phyloP scores from a whole-genome alignment of 2,329 filamentous ascomycete genomes.

The Capronia epimyces region DNA sequence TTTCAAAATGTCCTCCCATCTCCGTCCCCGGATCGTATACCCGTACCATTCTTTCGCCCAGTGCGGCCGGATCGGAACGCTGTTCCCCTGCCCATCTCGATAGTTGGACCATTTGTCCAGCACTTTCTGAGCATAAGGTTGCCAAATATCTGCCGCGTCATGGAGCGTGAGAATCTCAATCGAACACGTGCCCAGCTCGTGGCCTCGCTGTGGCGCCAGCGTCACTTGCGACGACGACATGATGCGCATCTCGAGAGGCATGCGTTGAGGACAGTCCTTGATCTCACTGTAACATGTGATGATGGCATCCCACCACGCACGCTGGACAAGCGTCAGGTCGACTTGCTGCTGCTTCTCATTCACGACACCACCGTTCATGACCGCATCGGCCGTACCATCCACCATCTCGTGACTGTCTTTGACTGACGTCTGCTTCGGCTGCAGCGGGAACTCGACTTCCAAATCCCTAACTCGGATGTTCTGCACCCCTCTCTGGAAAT shows the following conservation, averaged over 20 bases:
- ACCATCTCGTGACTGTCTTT: background rate
- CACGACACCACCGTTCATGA: background rate
- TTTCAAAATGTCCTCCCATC: conserved; percentile 18
- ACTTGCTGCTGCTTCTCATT: conserved; percentile 29
- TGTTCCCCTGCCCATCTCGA: conserved; percentile 6
- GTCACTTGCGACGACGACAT: conserved; percentile 23
- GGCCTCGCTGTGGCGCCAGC: conserved; percentile 21
- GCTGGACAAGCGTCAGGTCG: conserved; percentile 42
- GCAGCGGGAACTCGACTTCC: conserved; percentile 45
- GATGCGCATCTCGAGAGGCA: conserved; percentile 26
- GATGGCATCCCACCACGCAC: conserved; percentile 50
- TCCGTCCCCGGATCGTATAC: conserved; percentile 11
- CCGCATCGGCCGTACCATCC: background rate
- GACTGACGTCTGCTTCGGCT: conserved; percentile 26
- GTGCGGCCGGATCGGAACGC: conserved; percentile 19
- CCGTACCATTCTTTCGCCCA: conserved; percentile 26
- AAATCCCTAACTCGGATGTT: conserved; percentile 46
- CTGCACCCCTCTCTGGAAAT: conserved; percentile 46
- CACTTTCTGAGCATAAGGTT: conserved; percentile 20
- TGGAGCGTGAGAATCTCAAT: conserved; percentile 25
- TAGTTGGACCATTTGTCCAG: conserved; percentile 23
- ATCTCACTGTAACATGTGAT: conserved; percentile 17
- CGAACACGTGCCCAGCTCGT: conserved; percentile 18
- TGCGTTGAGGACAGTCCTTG: conserved; percentile 20
- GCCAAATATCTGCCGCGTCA: conserved; percentile 19